Percentiles rank a stretch among this genome's conserved stretches.
These are phyloP conservation scores for Codiaeum variegatum DNA, from an alignment of 441 rosid genomes.

Conservation along the genomic window DNA sequence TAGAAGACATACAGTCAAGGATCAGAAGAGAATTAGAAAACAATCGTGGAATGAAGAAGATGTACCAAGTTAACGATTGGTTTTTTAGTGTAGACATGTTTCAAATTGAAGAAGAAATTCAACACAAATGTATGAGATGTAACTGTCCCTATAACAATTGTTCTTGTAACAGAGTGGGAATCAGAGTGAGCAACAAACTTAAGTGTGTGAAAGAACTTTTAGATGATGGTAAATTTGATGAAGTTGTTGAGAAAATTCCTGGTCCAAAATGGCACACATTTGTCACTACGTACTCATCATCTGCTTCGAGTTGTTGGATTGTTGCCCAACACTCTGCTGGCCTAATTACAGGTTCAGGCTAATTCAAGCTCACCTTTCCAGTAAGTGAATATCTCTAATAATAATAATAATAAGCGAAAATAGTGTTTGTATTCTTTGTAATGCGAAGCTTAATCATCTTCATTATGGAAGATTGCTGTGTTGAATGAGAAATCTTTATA, in stretches of 20 bases:
- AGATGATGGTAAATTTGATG: background rate
- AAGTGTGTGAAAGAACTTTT: background rate
- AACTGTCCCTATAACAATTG: background rate
- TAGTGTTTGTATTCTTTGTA: no score
- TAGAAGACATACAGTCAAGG: background rate
- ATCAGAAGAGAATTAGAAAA: background rate
- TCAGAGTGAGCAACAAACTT: background rate
- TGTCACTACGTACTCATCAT: background rate
- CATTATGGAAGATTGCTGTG: background rate
- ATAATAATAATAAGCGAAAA: no score
- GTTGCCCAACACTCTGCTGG: background rate
- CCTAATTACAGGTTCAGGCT: no score
- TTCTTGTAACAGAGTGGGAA: background rate
- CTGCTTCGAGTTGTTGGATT: background rate
- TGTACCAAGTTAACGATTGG: background rate
- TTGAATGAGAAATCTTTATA: background rate
- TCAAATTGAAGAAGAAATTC: slow-evolving; percentile 1
- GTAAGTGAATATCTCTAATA: no score
- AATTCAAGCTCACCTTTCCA: background rate
- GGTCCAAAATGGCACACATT: background rate
- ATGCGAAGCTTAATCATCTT: no score
- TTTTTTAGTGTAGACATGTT: background rate
- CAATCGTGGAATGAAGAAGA: background rate
- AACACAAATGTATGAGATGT: background rate
- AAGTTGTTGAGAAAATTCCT: background rate